Evolutionary conservation across 306 rosid genomes (phyloP), one percentile per base, ranked within the genome.

Genomic region (Quercus alba): DNA sequence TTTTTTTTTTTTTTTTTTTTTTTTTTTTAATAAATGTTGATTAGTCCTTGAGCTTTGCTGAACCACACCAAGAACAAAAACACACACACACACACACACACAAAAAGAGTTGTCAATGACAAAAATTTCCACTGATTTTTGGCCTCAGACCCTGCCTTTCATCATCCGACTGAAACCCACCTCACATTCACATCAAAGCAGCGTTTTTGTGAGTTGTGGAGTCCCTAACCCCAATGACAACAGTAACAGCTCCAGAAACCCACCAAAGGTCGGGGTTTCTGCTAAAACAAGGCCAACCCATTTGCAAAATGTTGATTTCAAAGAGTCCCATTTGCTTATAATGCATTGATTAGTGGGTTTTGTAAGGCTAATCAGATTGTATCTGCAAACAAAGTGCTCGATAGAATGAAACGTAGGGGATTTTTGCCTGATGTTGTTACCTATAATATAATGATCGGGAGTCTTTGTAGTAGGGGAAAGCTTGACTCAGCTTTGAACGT

Each of bases 391-490:
- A 63, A 73, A 26, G 91, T 94, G 82, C 86, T 94, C n/a, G 91
- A 88, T 10, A 81, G 91, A 80, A 93, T 93, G 95, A 91, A 84
- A 21, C 78, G 67, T 21, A 86, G 89, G 72, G 99, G 97, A 0
- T 90, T 88, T 51, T 76, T 84, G 8, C 93, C 97, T 14, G 94
- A 93, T 78, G 88, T 90, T 73, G 93, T 94, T 52, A 93, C 99
- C 1, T 94, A 93, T 61, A 94, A 90, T 75, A 94, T 94, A 28
- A 86, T 94, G 84, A 90, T 94, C 57, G 95, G 97, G 68, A 87
- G 83, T 82, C 90, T 92, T 33, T 94, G 95, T 46, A 85, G 85
- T 1, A 91, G 89, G 71, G 91, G 94, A 1, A 90, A 87, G 80
- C 91, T 90, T 61, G 88, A 72, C 5, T 80, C 78, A 72, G 92